Conservation (phyloP, 202 grass and related monocot species). For the Zizania palustris region DNA sequence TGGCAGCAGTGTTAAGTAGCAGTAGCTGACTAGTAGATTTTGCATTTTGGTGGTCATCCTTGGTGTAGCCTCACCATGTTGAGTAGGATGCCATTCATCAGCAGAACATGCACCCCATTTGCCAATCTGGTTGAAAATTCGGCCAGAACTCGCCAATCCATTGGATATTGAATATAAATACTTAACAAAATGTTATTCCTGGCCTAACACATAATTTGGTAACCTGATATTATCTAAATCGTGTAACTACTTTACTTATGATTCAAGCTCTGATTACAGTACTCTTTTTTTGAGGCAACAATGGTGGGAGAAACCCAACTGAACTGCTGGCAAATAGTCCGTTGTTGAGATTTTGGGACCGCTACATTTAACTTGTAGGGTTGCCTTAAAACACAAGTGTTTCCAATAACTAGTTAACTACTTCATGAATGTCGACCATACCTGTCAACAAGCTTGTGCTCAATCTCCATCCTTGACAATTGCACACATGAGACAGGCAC, state of each 20-base stretch:
- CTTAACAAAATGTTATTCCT: neutral
- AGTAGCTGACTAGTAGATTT: conserved; percentile 39
- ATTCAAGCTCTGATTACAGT: neutral
- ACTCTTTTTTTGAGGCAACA: neutral
- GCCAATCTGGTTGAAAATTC: neutral
- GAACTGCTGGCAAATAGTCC: neutral
- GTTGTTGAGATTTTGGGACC: neutral
- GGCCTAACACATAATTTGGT: neutral
- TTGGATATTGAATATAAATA: neutral
- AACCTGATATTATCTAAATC: neutral
- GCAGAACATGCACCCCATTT: conserved; percentile 38
- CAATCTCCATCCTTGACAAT: conserved; percentile 70
- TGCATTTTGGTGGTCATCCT: conserved; percentile 39
- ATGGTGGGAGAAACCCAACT: neutral
- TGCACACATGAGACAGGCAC: conserved; percentile 58
- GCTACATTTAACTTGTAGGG: neutral
- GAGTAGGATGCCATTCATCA: conserved; percentile 44
- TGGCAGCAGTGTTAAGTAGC: conserved; percentile 32
- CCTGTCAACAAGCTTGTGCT: conserved; percentile 55
- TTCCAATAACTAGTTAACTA: neutral
- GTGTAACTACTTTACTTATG: neutral
- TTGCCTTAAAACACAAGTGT: neutral
- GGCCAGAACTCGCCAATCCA: neutral
- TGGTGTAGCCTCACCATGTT: conserved; percentile 43
- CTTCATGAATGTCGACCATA: conserved; percentile 25